phyloP scores from a whole-genome alignment of 2,329 filamentous ascomycete species.

The Teratosphaeriaceae sp. region DNA sequence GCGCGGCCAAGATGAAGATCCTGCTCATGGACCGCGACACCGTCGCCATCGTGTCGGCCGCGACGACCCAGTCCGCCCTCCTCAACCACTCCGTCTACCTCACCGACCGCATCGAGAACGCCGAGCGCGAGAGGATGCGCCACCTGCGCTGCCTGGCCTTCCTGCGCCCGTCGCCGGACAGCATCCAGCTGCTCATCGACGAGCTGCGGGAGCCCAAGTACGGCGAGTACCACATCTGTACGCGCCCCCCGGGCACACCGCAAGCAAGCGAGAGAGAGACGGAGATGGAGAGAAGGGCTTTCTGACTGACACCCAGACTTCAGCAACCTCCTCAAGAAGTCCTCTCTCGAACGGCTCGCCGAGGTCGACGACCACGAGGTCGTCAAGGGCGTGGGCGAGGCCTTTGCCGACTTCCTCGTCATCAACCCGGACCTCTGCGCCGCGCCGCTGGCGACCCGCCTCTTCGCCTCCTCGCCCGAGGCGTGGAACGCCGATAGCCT shows the following conservation, averaged over 20 bases:
- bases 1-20: conserved; percentile 95
- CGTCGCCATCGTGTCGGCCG: conserved; percentile 85
- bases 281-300: conserved; percentile 11
- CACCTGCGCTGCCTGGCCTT: conserved; percentile 92
- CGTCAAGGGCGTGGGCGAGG: conserved; percentile 87
- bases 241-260: conserved; percentile 10
- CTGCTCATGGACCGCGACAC: conserved; percentile 90
- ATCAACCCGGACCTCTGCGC: conserved; percentile 76
- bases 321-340: conserved; percentile 97
- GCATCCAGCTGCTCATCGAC: conserved; percentile 89
- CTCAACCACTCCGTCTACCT: conserved; percentile 97
- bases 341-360: conserved; percentile 82
- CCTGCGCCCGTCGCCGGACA: conserved; percentile 83
- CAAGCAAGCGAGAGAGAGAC: no score
- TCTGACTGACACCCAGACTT: conserved; percentile 54
- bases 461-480: conserved; percentile 52
- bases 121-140: conserved; percentile 90
- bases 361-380: conserved; percentile 98
- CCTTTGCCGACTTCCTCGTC: conserved; percentile 93
- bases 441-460: conserved; percentile 23
- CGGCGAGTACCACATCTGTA: conserved; percentile 87
- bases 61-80: conserved; percentile 89
- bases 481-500: conserved; percentile 86
- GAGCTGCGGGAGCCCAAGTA: conserved; percentile 95
- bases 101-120: conserved; percentile 90